phyloP scores from a whole-genome alignment of 2,329 filamentous ascomycete genomes.

The Colletotrichum theobromicola region DNA sequence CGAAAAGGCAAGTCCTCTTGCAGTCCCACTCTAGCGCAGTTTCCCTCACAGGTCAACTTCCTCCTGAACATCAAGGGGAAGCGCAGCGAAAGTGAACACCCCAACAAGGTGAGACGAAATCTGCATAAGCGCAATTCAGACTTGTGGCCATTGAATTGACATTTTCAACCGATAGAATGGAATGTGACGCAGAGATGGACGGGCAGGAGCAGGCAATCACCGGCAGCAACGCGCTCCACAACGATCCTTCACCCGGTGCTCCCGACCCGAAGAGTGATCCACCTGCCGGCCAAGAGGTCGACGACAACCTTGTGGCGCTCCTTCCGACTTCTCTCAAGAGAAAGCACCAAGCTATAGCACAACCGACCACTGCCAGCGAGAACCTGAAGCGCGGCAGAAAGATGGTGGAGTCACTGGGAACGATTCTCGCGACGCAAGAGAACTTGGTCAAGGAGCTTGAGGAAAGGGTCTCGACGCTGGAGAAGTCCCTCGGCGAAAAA shows the following conservation, averaged over 20 bases:
- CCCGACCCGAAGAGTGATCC: not conserved
- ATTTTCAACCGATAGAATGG: not conserved
- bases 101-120: not conserved
- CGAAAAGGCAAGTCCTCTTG: not conserved
- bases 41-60: not conserved
- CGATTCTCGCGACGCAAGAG: not conserved
- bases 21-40: not conserved
- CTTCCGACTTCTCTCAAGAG: not conserved
- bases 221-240: not conserved
- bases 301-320: not conserved
- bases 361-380: not conserved
- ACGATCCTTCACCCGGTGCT: not conserved
- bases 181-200: not conserved
- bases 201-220: not conserved
- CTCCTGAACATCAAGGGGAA: not conserved
- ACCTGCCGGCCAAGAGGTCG: not conserved
- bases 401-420: not conserved
- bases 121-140: not conserved
- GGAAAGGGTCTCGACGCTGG: not conserved
- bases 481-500: not conserved
- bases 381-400: not conserved
- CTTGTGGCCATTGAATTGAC: not conserved
- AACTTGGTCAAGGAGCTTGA: not conserved
- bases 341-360: not conserved
- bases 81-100: not conserved